phyloP scores from a whole-genome alignment of 768 basidiomycete genomes.

The Leccinum truebloodii region DNA sequence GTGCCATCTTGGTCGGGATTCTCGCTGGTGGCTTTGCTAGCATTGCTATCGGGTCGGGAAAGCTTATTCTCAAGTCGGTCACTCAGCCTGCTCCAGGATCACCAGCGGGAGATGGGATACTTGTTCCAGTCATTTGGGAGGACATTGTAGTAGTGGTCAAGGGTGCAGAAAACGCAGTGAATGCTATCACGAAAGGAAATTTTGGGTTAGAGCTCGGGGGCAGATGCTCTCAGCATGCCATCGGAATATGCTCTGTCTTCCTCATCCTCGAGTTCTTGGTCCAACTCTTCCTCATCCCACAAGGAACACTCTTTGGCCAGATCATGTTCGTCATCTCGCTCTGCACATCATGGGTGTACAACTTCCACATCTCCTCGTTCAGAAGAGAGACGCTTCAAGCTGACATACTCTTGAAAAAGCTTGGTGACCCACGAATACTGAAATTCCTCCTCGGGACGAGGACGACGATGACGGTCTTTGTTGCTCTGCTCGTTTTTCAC shows the following conservation, averaged over 20 bases:
- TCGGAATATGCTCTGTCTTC: slow-evolving; percentile 30
- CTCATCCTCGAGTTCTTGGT: slow-evolving; percentile 31
- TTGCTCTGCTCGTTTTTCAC: slow-evolving; percentile 15
- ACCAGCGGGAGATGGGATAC: slow-evolving; percentile 31
- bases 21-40: slow-evolving; percentile 30
- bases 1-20: slow-evolving; percentile 34
- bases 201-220: slow-evolving; percentile 20
- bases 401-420: slow-evolving; percentile 19
- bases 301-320: slow-evolving; percentile 35
- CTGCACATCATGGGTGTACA: slow-evolving; percentile 38
- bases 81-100: slow-evolving; percentile 14
- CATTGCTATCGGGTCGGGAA: slow-evolving; percentile 28
- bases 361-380: slow-evolving; percentile 31
- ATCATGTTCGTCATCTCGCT: slow-evolving; percentile 36
- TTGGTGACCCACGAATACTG: slow-evolving; percentile 11
- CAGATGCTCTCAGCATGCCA: neutral
- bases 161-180: slow-evolving; percentile 32
- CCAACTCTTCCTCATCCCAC: slow-evolving; percentile 36
- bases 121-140: slow-evolving; percentile 13
- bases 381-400: slow-evolving; percentile 27
- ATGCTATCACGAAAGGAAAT: slow-evolving; percentile 29
- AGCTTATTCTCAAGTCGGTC: slow-evolving; percentile 15
- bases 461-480: slow-evolving; percentile 18
- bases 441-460: slow-evolving; percentile 20
- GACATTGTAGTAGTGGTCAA: slow-evolving; percentile 30